Conservation (phyloP, 495 filamentous ascomycete genomes). For the Cladorrhinum samala region DNA sequence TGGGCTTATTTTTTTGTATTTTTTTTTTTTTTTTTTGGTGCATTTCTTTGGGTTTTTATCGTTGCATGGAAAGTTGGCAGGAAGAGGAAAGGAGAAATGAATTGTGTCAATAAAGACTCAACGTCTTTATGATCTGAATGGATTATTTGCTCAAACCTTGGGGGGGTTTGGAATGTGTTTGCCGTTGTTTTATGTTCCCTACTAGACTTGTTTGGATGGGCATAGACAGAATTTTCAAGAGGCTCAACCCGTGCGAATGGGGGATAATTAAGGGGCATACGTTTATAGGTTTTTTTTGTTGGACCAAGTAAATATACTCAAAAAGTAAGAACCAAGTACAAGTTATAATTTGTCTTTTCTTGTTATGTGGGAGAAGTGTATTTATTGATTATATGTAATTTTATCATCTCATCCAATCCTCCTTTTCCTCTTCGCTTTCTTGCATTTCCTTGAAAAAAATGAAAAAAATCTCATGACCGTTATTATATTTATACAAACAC, state of each 20-base stretch:
- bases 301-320: too few relatives aligned
- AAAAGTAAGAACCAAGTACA: too few relatives aligned
- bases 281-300: too few relatives aligned
- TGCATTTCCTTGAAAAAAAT: background rate
- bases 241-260: constrained; percentile 27
- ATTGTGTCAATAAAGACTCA: constrained; percentile 22
- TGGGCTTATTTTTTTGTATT: background rate
- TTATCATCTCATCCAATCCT: background rate
- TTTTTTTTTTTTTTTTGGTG: constrained; percentile 6
- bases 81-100: background rate
- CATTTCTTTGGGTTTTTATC: background rate
- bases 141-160: too few relatives aligned
- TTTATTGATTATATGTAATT: background rate
- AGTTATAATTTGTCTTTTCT: too few relatives aligned
- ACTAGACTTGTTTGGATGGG: too few relatives aligned
- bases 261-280: constrained; percentile 7
- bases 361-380: too few relatives aligned
- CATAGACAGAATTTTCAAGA: constrained; percentile 6
- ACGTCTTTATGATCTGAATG: constrained; percentile 12
- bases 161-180: too few relatives aligned
- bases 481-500: background rate
- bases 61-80: background rate
- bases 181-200: background rate
- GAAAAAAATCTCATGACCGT: too few relatives aligned
- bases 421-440: background rate